Evolutionary conservation across 202 grass and related monocot species (phyloP).

Genomic region (Alloteropsis angusta): DNA sequence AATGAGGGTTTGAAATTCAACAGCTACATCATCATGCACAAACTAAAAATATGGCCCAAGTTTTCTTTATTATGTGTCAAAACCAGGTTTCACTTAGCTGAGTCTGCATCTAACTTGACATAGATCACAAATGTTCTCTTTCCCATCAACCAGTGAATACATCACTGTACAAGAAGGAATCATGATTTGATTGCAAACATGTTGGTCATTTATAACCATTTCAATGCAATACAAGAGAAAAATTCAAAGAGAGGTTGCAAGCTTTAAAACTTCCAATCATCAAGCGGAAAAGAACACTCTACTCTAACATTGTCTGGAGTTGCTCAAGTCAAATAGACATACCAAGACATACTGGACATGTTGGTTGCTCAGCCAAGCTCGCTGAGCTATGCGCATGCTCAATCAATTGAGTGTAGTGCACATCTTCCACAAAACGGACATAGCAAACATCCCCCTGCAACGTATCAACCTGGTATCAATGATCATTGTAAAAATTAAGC

Average conservation of each 20-base stretch:
- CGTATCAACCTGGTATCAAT: conserved; percentile 22
- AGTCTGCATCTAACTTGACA: neutral
- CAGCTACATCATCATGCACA: neutral
- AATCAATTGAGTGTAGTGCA: conserved; percentile 77
- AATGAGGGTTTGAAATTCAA: neutral
- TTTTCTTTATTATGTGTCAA: conserved; percentile 2
- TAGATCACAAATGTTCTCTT: neutral
- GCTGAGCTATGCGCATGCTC: conserved; percentile 53
- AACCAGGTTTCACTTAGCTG: neutral
- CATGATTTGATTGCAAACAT: neutral
- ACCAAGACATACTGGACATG: conserved; percentile 92
- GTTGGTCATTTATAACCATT: neutral
- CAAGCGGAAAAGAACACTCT: neutral
- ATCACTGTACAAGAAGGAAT: neutral
- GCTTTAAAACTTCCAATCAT: neutral
- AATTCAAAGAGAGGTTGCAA: neutral
- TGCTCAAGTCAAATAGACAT: conserved; percentile 17
- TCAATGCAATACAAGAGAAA: neutral
- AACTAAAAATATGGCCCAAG: neutral
- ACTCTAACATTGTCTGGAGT: neutral
- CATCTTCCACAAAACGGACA: conserved; percentile 64
- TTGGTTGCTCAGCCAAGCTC: conserved; percentile 64
- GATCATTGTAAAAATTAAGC: conserved; percentile 5
- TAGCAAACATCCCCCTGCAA: conserved; percentile 53
- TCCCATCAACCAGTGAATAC: neutral